Conservation (phyloP, 306 rosid genomes). For the Inga leiocalycina region DNA sequence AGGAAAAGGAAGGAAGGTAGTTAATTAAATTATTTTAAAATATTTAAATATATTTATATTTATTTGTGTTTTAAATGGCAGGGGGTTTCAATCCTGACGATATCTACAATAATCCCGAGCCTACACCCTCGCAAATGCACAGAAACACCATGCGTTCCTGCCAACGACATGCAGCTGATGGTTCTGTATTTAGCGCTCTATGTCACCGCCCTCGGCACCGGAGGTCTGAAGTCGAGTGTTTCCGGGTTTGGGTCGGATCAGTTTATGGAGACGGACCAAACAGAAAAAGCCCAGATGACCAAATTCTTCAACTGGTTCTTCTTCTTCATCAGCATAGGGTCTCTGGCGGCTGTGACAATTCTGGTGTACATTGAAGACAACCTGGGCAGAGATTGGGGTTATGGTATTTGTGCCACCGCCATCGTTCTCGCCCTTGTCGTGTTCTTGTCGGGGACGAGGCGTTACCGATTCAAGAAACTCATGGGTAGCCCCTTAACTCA, state of each 20-base stretch:
- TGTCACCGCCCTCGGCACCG: constrained; percentile 78
- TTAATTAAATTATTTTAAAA: too few relatives aligned
- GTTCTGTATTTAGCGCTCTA: constrained; percentile 72
- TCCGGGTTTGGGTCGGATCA: constrained; percentile 93
- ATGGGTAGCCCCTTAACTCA: constrained; percentile 88
- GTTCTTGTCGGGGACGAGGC: constrained; percentile 67
- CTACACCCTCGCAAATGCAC: constrained; percentile 76
- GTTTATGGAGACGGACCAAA: constrained; percentile 58
- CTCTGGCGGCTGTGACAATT: constrained; percentile 67
- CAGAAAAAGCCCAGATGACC: constrained; percentile 57
- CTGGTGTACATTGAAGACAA: constrained; percentile 78
- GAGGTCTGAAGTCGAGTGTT: constrained; percentile 84
- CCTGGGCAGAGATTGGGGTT: constrained; percentile 83
- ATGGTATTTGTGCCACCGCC: constrained; percentile 67
- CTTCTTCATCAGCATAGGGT: constrained; percentile 80
- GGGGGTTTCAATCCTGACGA: constrained; percentile 85
- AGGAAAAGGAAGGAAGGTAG: too few relatives aligned
- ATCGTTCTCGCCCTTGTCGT: constrained; percentile 54
- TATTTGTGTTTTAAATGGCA: neutral
- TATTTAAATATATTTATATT: too few relatives aligned
- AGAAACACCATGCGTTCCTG: constrained; percentile 43
- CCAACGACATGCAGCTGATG: constrained; percentile 50
- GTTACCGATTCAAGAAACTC: constrained; percentile 69
- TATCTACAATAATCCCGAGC: constrained; percentile 78
- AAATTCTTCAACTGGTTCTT: constrained; percentile 88